Evolutionary conservation across 2,329 filamentous ascomycete species (phyloP), one percentile per base, ranked within the genome.

Genomic region (Clonostachys rhizophaga): DNA sequence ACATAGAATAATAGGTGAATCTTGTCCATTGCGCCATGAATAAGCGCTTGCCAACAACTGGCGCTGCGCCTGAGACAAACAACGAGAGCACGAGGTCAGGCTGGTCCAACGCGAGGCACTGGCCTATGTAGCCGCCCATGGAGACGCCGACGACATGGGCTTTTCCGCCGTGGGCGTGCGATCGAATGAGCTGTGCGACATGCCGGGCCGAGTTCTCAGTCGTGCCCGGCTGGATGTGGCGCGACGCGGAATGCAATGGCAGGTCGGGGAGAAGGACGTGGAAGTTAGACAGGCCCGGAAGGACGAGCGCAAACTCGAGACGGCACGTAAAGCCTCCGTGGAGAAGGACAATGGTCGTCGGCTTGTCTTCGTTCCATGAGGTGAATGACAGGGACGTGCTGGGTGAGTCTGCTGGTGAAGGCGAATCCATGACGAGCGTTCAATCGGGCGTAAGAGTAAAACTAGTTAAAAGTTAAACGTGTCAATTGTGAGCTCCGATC

Each of bases 121-220:
- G 53, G 34, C 57, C 55, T 2, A 69, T 49, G 47, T 61, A 71
- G 2, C 66, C 68, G 11, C 68, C 68, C 46, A 67, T 65, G 3
- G 68, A 73, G 18, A 72, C 41, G 4, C 68, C 68, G 34, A 68
- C 65, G 33, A 72, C 41, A 50, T 72, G 69, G 5, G 68, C 69
- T 4, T 52, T 52, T 6, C 61, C 57, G 45, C 58, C 54, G 41
- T 69, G 62, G 11, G 67, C 68, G 47, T 65, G 58, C 5, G 50
- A 47, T 10, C 56, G 58, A 46, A 72, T 68, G 45, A 71, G 54
- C 3, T 53, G 45, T 10, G 68, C 63, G 14, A 72, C 55, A 13
- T 56, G 58, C 30, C 62, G 57, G 39, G 65, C 62, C 17, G 58
- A 55, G 20, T 58, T 52, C 9, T 49, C 50, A 39, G 67, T 58